These are phyloP conservation scores for Pseudonitzschia multistriata DNA, from an alignment of 108 stramenopile species.

Conservation along the genomic window DNA sequence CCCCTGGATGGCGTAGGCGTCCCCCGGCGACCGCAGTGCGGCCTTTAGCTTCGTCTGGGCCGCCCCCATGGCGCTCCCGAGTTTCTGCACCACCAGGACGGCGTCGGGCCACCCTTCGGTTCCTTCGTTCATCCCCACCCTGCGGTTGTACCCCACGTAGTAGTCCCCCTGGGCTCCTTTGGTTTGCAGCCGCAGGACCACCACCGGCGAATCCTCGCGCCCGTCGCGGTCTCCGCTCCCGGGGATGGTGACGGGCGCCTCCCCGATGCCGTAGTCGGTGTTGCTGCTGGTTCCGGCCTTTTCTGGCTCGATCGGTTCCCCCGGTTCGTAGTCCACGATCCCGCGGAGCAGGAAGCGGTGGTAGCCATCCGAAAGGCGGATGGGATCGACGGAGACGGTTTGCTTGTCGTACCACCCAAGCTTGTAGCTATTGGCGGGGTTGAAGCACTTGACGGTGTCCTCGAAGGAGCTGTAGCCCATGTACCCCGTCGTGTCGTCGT, in stretches of 20 bases:
- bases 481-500: conserved; percentile 19
- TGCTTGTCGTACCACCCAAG: conserved; percentile 47
- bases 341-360: neutral
- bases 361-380: no score
- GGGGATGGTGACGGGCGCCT: no score
- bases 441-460: conserved; percentile 44
- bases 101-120: conserved; percentile 44
- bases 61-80: neutral
- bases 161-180: neutral
- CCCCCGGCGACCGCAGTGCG: neutral
- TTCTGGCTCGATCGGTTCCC: neutral
- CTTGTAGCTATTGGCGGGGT: conserved; percentile 49
- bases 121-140: conserved; percentile 41
- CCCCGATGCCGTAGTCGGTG: neutral
- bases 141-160: conserved; percentile 45
- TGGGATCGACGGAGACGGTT: neutral
- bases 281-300: neutral
- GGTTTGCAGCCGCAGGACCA: neutral
- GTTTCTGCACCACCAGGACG: conserved; percentile 14
- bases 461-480: conserved; percentile 10
- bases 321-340: no score
- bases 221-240: no score
- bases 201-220: neutral
- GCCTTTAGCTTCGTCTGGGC: neutral
- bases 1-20: neutral